Percentiles rank a stretch among this genome's conserved stretches.
Conservation (phyloP, 2,329 filamentous ascomycete genomes). For the Apiospora koreana region DNA sequence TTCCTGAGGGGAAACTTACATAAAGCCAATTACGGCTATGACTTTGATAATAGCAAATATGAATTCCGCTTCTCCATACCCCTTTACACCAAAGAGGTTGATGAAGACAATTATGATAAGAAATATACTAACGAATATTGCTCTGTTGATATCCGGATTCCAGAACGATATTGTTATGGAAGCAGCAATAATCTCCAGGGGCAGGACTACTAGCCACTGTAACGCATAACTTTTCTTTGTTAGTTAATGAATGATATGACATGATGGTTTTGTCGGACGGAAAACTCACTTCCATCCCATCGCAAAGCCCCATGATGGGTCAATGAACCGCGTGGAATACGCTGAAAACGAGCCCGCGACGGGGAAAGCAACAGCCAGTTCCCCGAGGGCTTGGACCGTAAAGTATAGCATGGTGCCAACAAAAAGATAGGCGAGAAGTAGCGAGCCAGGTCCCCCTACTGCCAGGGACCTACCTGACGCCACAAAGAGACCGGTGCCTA, state of each 20-base stretch:
- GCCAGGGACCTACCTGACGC: constrained; percentile 73
- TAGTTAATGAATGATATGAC: background rate
- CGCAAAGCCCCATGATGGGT: constrained; percentile 92
- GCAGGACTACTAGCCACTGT: constrained; percentile 83
- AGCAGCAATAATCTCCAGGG: constrained; percentile 84
- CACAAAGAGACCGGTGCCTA: constrained; percentile 83
- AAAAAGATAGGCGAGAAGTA: constrained; percentile 76
- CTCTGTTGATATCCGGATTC: constrained; percentile 64
- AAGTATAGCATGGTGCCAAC: constrained; percentile 89
- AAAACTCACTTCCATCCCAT: constrained; percentile 87
- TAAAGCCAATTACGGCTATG: constrained; percentile 82
- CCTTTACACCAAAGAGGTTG: constrained; percentile 86
- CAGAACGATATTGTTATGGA: constrained; percentile 84
- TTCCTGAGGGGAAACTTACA: constrained; percentile 53
- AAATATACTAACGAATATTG: constrained; percentile 83
- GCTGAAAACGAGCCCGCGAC: constrained; percentile 90
- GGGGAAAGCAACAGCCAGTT: constrained; percentile 87
- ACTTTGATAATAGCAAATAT: constrained; percentile 86
- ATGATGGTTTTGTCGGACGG: background rate
- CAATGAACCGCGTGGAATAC: constrained; percentile 88
- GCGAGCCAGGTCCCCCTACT: constrained; percentile 73
- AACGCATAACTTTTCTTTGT: constrained; percentile 67
- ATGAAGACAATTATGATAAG: constrained; percentile 74
- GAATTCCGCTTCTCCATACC: constrained; percentile 89
- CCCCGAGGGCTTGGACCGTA: constrained; percentile 87